Percentiles rank a stretch among this genome's conserved stretches.
These are phyloP conservation scores for Aspergillaceae sp. DNA, from an alignment of 2,329 filamentous ascomycete species.

Conservation along the genomic window DNA sequence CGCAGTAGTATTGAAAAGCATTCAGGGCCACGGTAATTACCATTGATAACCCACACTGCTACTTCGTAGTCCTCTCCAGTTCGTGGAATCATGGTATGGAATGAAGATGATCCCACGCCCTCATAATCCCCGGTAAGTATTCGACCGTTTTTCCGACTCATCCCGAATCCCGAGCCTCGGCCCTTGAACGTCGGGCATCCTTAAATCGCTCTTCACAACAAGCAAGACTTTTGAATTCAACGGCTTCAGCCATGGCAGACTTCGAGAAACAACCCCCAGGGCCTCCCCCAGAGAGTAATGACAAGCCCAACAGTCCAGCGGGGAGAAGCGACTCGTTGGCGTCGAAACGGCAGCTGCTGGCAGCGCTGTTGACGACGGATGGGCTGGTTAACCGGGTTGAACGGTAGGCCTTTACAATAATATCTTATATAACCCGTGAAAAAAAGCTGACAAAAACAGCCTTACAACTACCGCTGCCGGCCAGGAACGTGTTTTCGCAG, in stretches of 20 bases:
- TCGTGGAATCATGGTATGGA: too few relatives aligned
- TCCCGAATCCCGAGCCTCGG: slow-evolving; percentile 21
- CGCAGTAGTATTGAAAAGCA: too few relatives aligned
- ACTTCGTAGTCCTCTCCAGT: too few relatives aligned
- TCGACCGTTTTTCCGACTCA: neutral
- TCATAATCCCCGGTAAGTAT: neutral
- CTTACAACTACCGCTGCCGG: slow-evolving; percentile 60
- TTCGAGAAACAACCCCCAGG: slow-evolving; percentile 7
- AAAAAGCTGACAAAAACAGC: slow-evolving; percentile 29
- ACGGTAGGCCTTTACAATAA: slow-evolving; percentile 13
- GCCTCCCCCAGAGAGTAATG: neutral
- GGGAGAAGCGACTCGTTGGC: slow-evolving; percentile 4
- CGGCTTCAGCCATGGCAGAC: slow-evolving; percentile 12
- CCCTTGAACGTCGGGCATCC: slow-evolving; percentile 1
- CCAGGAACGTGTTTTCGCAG: slow-evolving; percentile 61
- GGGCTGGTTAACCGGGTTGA: slow-evolving; percentile 21
- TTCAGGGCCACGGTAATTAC: too few relatives aligned
- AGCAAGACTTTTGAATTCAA: slow-evolving; percentile 1
- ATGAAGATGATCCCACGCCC: neutral
- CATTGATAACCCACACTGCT: too few relatives aligned
- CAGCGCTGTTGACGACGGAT: slow-evolving; percentile 21
- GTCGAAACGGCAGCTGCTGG: slow-evolving; percentile 15
- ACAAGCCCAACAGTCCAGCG: slow-evolving; percentile 8
- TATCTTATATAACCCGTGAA: neutral
- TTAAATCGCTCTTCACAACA: neutral